Evolutionary conservation across 139 green algal species (phyloP).

Genomic region (Coelastrella sp.): DNA sequence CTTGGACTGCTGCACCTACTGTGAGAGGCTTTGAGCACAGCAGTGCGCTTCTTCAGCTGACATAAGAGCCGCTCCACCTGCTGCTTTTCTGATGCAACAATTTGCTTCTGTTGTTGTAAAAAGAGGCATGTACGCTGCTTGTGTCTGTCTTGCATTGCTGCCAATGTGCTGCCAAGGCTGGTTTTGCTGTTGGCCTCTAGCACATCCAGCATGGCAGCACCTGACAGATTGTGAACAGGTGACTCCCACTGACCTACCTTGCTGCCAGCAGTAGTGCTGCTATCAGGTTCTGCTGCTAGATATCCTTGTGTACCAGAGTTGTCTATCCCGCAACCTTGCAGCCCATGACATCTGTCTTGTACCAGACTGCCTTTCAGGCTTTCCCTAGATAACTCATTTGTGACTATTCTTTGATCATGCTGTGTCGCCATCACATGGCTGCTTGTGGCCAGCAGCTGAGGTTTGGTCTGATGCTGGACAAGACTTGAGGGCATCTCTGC

Average conservation of each 20-base stretch:
- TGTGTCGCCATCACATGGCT: too few relatives aligned
- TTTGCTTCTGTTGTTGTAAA: background rate
- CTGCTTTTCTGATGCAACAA: background rate
- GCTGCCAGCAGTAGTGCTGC: background rate
- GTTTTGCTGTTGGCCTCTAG: background rate
- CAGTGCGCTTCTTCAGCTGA: constrained; percentile 5
- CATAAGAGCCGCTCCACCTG: background rate
- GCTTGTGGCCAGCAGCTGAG: too few relatives aligned
- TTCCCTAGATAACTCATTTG: too few relatives aligned
- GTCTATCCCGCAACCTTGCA: background rate
- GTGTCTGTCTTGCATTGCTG: background rate
- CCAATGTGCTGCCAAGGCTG: background rate
- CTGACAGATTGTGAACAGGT: too few relatives aligned
- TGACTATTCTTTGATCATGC: too few relatives aligned
- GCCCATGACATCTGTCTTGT: too few relatives aligned
- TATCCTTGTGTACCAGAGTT: background rate
- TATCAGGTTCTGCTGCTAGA: background rate
- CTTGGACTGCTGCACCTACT: too few relatives aligned
- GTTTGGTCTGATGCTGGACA: too few relatives aligned
- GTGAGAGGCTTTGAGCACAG: too few relatives aligned
- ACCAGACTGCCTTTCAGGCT: background rate
- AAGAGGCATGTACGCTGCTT: background rate
- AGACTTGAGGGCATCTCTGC: too few relatives aligned
- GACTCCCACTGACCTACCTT: too few relatives aligned
- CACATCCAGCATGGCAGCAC: background rate